These are phyloP conservation scores for Claviceps citrina DNA, from an alignment of 2,329 filamentous ascomycete species.

Conservation along the genomic window DNA sequence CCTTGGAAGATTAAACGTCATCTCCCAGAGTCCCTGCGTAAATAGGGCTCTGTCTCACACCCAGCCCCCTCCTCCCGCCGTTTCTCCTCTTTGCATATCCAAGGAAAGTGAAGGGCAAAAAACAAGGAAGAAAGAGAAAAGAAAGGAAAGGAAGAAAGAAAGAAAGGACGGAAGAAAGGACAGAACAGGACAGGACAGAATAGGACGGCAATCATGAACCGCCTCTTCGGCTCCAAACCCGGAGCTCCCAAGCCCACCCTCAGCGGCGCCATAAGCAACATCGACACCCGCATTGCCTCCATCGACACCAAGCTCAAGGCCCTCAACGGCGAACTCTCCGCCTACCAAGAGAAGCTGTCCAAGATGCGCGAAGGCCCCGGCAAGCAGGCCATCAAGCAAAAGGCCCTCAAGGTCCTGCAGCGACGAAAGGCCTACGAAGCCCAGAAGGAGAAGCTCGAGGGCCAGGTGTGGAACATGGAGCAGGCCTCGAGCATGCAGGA, in stretches of 20 bases:
- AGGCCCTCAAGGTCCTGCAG: constrained; percentile 86
- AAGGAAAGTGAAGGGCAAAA: too few relatives aligned
- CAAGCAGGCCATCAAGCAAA: constrained; percentile 82
- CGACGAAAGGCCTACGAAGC: constrained; percentile 87
- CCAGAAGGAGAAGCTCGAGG: constrained; percentile 83
- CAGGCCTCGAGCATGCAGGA: constrained; percentile 97
- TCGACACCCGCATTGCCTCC: constrained; percentile 68
- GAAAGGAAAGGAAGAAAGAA: background rate
- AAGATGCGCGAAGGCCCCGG: constrained; percentile 95
- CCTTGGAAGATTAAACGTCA: background rate
- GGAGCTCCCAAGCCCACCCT: constrained; percentile 82
- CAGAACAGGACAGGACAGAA: too few relatives aligned
- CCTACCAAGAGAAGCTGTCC: constrained; percentile 72
- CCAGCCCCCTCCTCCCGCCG: too few relatives aligned
- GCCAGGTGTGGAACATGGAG: constrained; percentile 98
- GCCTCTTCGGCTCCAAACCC: constrained; percentile 80
- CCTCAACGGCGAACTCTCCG: constrained; percentile 75
- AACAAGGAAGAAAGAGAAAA: background rate
- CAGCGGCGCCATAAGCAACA: constrained; percentile 65
- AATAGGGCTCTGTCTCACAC: too few relatives aligned
- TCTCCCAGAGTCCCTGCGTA: background rate
- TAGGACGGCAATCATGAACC: constrained; percentile 89
- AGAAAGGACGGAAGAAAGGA: background rate
- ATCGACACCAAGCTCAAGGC: constrained; percentile 92
- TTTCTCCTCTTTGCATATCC: too few relatives aligned